Evolutionary conservation across 371 early-diverging fungal species (phyloP).

Genomic region (Mortierella sp.): DNA sequence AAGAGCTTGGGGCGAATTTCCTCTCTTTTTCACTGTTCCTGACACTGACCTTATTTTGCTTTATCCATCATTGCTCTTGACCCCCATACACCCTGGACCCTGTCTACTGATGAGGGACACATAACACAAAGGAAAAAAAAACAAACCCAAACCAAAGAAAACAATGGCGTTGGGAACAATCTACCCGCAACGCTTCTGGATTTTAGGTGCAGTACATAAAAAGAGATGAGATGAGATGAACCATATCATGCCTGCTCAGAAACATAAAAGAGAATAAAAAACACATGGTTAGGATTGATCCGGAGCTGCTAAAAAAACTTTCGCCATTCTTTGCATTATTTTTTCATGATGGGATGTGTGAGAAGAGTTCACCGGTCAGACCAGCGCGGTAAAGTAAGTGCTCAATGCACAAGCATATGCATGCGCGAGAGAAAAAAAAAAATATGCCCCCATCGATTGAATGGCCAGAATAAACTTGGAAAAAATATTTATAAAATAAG

Average conservation of each 20-base stretch:
- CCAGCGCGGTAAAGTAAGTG: background rate
- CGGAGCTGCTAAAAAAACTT: background rate
- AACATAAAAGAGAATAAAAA: background rate
- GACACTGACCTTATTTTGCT: background rate
- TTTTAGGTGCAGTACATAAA: constrained; percentile 1
- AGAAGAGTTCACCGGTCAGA: constrained; percentile 15
- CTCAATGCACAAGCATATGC: constrained; percentile 3
- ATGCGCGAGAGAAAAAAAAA: background rate
- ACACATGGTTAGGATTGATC: background rate
- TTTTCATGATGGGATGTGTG: background rate
- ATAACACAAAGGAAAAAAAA: background rate
- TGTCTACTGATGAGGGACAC: background rate
- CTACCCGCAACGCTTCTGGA: background rate
- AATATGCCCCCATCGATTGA: constrained; percentile 5
- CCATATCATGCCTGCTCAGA: background rate
- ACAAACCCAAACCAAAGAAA: background rate
- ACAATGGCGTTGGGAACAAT: constrained; percentile 3
- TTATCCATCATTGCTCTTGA: background rate
- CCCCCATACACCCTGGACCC: background rate
- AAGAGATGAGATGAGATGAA: constrained; percentile 25
- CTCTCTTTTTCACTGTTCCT: too few relatives aligned
- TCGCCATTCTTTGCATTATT: background rate
- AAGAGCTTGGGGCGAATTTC: background rate
- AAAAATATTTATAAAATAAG: background rate
- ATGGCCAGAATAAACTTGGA: too few relatives aligned